These are phyloP conservation scores for Sphagnum fallax DNA, from an alignment of 228 moss, liverwort and hornwort species.

Conservation along the genomic window DNA sequence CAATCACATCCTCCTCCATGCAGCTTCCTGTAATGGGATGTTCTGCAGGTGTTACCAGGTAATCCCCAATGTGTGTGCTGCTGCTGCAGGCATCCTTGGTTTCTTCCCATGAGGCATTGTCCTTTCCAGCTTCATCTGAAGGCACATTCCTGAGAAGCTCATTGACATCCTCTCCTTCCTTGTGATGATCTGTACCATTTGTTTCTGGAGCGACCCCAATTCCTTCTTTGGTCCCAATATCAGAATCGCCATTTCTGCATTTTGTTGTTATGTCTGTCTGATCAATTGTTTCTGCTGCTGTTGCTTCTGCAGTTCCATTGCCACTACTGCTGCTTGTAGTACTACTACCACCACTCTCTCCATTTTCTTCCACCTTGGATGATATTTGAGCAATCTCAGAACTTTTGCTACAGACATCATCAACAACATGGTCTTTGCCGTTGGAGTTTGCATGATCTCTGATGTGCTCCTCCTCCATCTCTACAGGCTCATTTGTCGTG, in stretches of 20 bases:
- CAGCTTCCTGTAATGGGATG: conserved; percentile 13
- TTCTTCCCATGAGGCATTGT: too few species aligned
- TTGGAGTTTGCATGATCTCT: neutral
- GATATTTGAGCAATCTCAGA: neutral
- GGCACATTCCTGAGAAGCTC: neutral
- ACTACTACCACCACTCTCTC: neutral
- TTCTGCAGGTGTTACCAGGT: neutral
- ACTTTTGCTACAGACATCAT: neutral
- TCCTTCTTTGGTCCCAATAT: neutral
- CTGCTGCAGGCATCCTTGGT: neutral
- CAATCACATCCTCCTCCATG: conserved; percentile 20
- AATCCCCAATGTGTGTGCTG: neutral
- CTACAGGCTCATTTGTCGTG: neutral
- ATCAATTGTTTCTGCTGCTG: neutral
- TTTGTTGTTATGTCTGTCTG: neutral
- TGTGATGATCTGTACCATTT: neutral
- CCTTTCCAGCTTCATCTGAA: too few species aligned
- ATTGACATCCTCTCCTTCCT: neutral
- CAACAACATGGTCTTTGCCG: neutral
- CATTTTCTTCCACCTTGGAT: neutral
- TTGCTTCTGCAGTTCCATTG: neutral
- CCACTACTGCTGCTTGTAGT: neutral
- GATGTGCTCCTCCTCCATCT: neutral
- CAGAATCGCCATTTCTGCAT: neutral
- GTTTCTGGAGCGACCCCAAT: neutral